Evolutionary conservation across 352 stramenopile species (phyloP), one percentile per base, ranked within the genome.

Genomic region (Globisporangium alternatum): DNA sequence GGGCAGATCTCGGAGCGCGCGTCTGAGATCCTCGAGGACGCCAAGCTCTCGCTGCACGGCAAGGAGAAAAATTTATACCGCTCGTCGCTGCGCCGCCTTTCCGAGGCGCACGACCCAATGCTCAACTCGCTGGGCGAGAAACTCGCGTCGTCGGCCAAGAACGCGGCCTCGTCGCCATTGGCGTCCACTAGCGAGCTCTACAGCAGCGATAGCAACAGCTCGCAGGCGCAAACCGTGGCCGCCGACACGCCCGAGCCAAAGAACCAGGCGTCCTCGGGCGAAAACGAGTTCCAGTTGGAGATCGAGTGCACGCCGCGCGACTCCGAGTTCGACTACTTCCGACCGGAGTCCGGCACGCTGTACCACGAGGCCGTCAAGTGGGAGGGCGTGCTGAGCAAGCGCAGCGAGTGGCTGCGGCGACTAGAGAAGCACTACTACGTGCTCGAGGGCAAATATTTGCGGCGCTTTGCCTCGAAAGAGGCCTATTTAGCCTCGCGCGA

Each of bases 381-480:
- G 87, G 84, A 96, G 74, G 87, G 87, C 35, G 76, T 91, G 25
- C 59, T 96, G 53, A 90, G 81, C 51, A 80, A 83, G 66, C 79
- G 86, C 49, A 93, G 82, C 61, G 87, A 96, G 60, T 96, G 87
- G 87, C 58, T 96, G 51, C 77, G 87, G 33, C 81, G 86, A 35
- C 63, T 93, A 51, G 87, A 96, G 53, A 89, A 90, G 31, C 86
- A 94, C 53, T 96, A 93, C 49, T 96, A 94, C 62, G 87, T 96
- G 41, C 61, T 96, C 28, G 82, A 93, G 62, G 86, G 85, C 39
- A 95, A 93, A 62, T 92, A 88, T 47, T 68, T 95, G n/a, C 73
- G 86, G 28, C 81, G 86, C 25, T 95, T 93, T 43, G 77, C 84
- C 5, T 93, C 86, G 8, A 95, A 95, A 71, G 84, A 93, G 55